phyloP scores from a whole-genome alignment of 2,329 filamentous ascomycete species.

The Fusarium brevicatenulatum region DNA sequence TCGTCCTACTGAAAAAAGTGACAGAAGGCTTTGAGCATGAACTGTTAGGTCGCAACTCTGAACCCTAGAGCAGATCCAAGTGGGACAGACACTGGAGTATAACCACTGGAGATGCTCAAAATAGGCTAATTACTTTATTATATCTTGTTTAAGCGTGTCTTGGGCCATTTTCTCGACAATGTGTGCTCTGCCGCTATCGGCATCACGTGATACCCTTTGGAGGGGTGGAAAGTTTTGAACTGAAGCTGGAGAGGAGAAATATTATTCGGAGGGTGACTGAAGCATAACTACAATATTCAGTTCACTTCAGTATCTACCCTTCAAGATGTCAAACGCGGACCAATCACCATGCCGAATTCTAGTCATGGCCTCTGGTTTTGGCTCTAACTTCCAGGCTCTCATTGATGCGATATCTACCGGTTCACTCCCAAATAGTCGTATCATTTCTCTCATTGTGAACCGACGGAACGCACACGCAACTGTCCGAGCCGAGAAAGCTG shows the following conservation, averaged over 20 bases:
- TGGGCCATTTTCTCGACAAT: not conserved
- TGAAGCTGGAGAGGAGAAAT: not conserved
- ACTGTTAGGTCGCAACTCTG: not conserved
- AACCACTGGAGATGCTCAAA: not conserved
- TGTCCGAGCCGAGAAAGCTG: slow-evolving; percentile 57
- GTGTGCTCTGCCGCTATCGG: slow-evolving; percentile 21
- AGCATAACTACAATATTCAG: not conserved
- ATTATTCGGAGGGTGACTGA: not conserved
- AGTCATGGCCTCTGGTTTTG: slow-evolving; percentile 78
- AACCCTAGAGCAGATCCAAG: not conserved
- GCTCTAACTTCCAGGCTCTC: slow-evolving; percentile 83
- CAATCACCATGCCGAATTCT: slow-evolving; percentile 61
- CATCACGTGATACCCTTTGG: slow-evolving; percentile 23
- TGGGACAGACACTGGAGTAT: not conserved
- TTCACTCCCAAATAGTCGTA: slow-evolving; percentile 54
- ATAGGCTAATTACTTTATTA: not conserved
- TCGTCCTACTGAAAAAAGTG: fast-evolving
- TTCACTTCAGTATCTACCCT: not conserved
- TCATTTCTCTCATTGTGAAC: slow-evolving; percentile 61
- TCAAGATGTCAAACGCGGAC: slow-evolving; percentile 20
- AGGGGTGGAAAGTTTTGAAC: slow-evolving; percentile 25
- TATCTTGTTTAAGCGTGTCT: not conserved
- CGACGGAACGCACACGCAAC: slow-evolving; percentile 59
- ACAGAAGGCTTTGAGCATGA: too few species aligned
- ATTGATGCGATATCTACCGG: slow-evolving; percentile 58